Base-by-base conservation (phyloP, 1,284 basidiomycete species). In the Irpex rosettiformis region DNA sequence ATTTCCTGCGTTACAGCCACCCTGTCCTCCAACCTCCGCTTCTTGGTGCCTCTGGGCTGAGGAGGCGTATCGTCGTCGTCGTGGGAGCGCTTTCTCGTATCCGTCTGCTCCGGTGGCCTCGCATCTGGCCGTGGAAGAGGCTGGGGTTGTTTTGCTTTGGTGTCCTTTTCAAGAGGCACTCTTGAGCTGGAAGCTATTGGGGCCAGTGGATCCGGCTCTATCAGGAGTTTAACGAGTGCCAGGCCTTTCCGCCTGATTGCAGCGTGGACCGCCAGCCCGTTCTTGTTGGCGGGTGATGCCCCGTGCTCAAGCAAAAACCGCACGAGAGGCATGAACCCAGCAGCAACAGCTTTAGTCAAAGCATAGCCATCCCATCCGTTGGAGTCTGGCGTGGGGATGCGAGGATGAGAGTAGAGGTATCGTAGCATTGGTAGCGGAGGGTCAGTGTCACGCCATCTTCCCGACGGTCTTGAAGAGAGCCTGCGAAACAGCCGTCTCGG, bases 341-440 rank as follows among this genome's bases (percentile, higher is more conserved):
- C 83, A 49, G 86, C 77, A 0, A 93, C 89, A 1, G 93, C 90
- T 60, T 83, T 85, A 7, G 84, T 85, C 29, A 96, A 80, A 0
- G 89, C 85, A 65, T 94, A 95, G 0, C 92, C 93, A 1, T 83
- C 78, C 70, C 88, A 78, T 4, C 86, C 80, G 69, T 93, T 83
- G 7, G 79, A 65, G 30, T 84, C 75, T 30, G 75, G 82, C 58
- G 65, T 66, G 5, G 70, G 70, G 8, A 82, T 67, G 1, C 71
- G 70, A 5, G 78, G 73, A 37, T 74, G 74, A 18, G 65, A 60
- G 64, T 79, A 84, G 8, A 91, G 72, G 65, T 80, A 80, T 48
- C 74, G 78, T 2, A 91, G 78, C 58, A 88, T 80, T 0, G 87
- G 85, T 4, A 91, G 66, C 0, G 86, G 88, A 1, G 79, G 68